Conservation (phyloP, 2,329 filamentous ascomycete species). For the Monosporascus cannonballus region DNA sequence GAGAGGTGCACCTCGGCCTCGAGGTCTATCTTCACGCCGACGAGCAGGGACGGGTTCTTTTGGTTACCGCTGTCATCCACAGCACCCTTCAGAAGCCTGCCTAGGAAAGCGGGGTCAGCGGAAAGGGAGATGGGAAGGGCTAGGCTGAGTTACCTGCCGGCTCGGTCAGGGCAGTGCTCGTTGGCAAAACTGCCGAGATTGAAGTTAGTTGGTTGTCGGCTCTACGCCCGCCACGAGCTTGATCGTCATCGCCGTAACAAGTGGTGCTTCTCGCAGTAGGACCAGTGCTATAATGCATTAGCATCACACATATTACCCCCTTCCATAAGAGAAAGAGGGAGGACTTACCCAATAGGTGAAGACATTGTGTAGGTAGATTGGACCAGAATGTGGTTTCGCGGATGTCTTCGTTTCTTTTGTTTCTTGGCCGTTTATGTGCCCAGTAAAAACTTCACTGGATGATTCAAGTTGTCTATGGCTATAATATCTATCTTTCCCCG, state of each 20-base stretch:
- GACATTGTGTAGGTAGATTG: not conserved
- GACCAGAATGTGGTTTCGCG: no score
- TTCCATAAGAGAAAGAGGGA: no score
- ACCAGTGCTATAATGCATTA: not conserved
- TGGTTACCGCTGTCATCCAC: constrained; percentile 51
- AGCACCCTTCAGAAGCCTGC: constrained; percentile 51
- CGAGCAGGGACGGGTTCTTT: constrained; percentile 51
- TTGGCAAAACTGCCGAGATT: not conserved
- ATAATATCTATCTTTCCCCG: not conserved
- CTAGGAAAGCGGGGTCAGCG: constrained; percentile 20
- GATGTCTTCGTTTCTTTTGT: not conserved
- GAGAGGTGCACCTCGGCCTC: constrained; percentile 58
- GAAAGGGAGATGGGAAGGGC: not conserved
- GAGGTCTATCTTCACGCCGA: constrained; percentile 58
- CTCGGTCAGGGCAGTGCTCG: not conserved
- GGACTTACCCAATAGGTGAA: not conserved
- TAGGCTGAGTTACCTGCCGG: not conserved
- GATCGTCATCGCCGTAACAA: not conserved
- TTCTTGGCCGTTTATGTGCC: not conserved
- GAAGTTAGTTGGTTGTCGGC: not conserved
- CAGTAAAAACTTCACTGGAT: not conserved
- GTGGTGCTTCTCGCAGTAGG: not conserved
- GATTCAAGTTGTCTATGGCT: not conserved
- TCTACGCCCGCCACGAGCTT: not conserved
- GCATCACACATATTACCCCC: not conserved